Evolutionary conservation across 148 eudicot genomes (phyloP).

Genomic region (Cornus suecica): DNA sequence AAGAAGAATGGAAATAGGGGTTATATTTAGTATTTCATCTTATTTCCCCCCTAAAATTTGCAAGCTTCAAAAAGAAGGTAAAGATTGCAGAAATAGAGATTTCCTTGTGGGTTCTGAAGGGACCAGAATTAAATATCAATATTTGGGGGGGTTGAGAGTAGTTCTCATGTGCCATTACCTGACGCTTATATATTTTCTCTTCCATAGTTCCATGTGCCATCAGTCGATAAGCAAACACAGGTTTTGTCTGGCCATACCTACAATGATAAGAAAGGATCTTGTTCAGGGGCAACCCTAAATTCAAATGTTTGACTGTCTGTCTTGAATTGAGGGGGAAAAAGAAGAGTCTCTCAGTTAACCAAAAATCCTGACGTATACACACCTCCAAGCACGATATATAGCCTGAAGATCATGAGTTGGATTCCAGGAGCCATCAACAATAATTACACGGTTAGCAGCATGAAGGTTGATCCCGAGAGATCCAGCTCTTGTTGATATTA

Average conservation of each 20-base stretch:
- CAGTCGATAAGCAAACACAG: constrained; percentile 94
- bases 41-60: no score
- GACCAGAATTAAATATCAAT: no score
- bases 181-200: constrained; percentile 98
- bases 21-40: no score
- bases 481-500: constrained; percentile 96
- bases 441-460: constrained; percentile 95
- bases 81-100: no score
- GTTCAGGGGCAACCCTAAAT: background rate
- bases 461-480: constrained; percentile 92
- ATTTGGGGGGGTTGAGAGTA: no score
- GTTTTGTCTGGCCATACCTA: constrained; percentile 97
- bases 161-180: constrained; percentile 50
- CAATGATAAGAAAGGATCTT: constrained; percentile 13
- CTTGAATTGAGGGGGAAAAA: background rate
- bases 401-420: constrained; percentile 99
- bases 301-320: background rate
- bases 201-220: constrained; percentile 96
- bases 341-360: background rate
- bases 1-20: no score
- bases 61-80: no score
- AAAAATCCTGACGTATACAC: background rate
- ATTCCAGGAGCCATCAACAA: constrained; percentile 97
- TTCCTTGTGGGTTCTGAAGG: no score
- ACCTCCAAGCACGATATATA: constrained; percentile 97